These are phyloP conservation scores for Kurtzmaniella quercitrusa DNA, from an alignment of 1,139 yeast genomes.

Conservation along the genomic window DNA sequence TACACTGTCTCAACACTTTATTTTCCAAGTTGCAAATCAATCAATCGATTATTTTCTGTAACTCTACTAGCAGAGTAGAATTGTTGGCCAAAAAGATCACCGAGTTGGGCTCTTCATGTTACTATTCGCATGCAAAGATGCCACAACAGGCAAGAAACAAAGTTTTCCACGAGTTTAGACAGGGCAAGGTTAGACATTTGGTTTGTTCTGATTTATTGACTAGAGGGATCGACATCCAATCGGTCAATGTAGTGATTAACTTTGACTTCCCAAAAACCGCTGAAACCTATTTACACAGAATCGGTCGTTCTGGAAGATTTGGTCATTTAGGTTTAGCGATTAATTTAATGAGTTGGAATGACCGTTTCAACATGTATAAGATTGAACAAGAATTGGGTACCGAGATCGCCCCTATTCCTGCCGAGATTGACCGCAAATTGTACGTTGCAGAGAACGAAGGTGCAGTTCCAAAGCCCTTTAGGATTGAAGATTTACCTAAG, in stretches of 20 bases:
- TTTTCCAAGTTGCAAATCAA: constrained; percentile 92
- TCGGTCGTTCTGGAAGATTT: constrained; percentile 98
- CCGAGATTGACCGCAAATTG: constrained; percentile 77
- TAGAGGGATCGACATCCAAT: constrained; percentile 98
- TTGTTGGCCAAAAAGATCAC: constrained; percentile 92
- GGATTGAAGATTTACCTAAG: constrained; percentile 61
- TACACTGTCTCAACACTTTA: constrained; percentile 91
- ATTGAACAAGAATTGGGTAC: constrained; percentile 98
- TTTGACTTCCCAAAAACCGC: constrained; percentile 98
- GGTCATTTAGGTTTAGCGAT: constrained; percentile 98
- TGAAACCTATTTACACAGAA: constrained; percentile 95
- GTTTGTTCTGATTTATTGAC: constrained; percentile 96
- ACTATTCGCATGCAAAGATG: constrained; percentile 96
- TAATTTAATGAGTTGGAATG: constrained; percentile 95
- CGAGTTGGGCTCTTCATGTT: constrained; percentile 94
- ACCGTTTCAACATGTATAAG: constrained; percentile 86
- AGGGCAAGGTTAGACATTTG: constrained; percentile 93
- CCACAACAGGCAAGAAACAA: constrained; percentile 96
- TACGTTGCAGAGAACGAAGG: constrained; percentile 82
- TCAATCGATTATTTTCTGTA: constrained; percentile 94
- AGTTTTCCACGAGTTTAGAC: constrained; percentile 97
- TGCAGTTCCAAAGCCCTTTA: constrained; percentile 84
- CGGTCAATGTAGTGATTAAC: constrained; percentile 95
- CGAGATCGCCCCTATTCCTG: constrained; percentile 94
- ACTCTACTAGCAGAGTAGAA: constrained; percentile 94